Evolutionary conservation across 352 stramenopile species (phyloP), one percentile per base, ranked within the genome.

Genomic region (Nothophytophthora sp.): DNA sequence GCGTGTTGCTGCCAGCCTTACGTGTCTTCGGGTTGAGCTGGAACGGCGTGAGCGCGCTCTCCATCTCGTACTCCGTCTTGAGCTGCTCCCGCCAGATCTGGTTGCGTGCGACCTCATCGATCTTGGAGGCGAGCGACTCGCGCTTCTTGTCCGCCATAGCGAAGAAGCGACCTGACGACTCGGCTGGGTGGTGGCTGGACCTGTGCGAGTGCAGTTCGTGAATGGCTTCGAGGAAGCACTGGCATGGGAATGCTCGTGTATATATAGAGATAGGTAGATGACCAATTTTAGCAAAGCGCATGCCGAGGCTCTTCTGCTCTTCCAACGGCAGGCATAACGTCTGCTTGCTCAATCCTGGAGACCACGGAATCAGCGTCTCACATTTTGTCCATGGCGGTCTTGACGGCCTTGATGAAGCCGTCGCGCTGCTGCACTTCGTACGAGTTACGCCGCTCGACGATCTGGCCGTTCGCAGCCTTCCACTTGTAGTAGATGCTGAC

Each of bases 21-120:
- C 83, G 32, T 9, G 76, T 92, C 37, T 90, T 94, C 5, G 81
- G 81, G 50, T 94, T 94, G 54, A 92, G 69, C 56, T 94, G 83
- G 60, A 94, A 94, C 4, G 75, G 74, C 18, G 83, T 94, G 5
- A 90, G 61, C 15, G 68, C 58, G 34, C 81, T 81, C 51, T 94
- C 83, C 62, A 86, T 80, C 45, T 78, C 57, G 59, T 92, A 90
- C 41, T 94, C 83, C 27, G 82, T 90, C 56, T 87, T 88, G 49
- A 94, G 73, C 40, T 92, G 83, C 55, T 94, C 83, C n/a, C 83
- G 81, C 81, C 81, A 94, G 63, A 94, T 94, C 70, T 94, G 83
- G 55, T 94, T 94, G 43, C 77, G 74, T 23, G 81, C 76, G 43
- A 94, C 83, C 57, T 94, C 83, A 63, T 91, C 83, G 48, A 86